Evolutionary conservation across 177 flowering plant genomes (phyloP).

Genomic region (Tripterygium wilfordii): DNA sequence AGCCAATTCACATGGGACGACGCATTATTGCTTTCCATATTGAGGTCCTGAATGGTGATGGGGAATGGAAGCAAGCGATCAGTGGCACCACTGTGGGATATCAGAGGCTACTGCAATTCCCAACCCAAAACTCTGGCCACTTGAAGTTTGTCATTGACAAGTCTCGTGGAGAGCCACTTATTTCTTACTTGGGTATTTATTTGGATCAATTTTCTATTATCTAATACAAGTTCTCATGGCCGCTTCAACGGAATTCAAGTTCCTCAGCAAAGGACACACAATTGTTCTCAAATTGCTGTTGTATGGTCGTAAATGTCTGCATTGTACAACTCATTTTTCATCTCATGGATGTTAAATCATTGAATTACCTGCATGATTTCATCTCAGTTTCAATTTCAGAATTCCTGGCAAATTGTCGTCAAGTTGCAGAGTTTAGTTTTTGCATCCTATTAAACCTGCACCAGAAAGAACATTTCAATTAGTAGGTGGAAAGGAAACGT

Average conservation of each 20-base stretch:
- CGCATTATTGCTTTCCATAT: constrained; percentile 59
- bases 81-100: constrained; percentile 88
- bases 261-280: constrained; percentile 17
- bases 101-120: constrained; percentile 56
- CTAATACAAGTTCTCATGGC: constrained; percentile 12
- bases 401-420: too few species aligned
- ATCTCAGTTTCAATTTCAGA: too few species aligned
- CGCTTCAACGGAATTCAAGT: constrained; percentile 22
- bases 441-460: too few species aligned
- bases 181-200: constrained; percentile 62
- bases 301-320: too few species aligned
- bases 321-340: too few species aligned
- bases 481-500: too few species aligned
- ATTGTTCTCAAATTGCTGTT: constrained; percentile 14
- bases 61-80: constrained; percentile 43
- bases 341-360: too few species aligned
- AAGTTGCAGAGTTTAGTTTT: too few species aligned
- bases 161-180: constrained; percentile 69
- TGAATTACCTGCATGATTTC: too few species aligned
- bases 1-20: constrained; percentile 95
- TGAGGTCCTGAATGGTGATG: constrained; percentile 34
- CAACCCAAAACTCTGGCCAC: constrained; percentile 28
- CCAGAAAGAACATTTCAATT: too few species aligned
- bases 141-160: constrained; percentile 61
- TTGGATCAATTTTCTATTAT: constrained; percentile 43